Conservation (phyloP, 768 basidiomycete genomes). For the Grammothele lineata region DNA sequence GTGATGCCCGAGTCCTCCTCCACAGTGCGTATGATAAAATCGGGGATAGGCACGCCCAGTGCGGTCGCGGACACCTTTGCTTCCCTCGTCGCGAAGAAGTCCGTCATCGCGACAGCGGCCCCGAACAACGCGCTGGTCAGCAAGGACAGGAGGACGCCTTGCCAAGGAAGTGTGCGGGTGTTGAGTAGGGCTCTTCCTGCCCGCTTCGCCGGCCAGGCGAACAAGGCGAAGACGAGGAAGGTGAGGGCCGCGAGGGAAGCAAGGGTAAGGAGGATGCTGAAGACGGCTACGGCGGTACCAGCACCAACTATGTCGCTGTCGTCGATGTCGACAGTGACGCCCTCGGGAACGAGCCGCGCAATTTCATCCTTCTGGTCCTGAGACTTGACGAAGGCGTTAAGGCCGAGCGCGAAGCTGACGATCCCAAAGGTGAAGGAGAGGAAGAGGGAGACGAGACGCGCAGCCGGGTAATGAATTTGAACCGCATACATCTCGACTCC, state of each 20-base stretch:
- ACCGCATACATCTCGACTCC: conserved; percentile 7
- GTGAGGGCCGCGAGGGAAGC: conserved; percentile 20
- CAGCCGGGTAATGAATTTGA: conserved; percentile 3
- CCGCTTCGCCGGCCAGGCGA: background rate
- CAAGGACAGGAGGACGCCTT: conserved; percentile 37
- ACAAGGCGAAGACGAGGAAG: conserved; percentile 29
- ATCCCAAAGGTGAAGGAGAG: conserved; percentile 27
- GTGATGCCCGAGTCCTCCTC: conserved; percentile 37
- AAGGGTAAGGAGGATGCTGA: conserved; percentile 22
- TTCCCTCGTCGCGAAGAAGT: conserved; percentile 41
- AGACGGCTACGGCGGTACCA: conserved; percentile 32
- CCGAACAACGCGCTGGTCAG: conserved; percentile 45
- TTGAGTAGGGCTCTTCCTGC: conserved; percentile 9
- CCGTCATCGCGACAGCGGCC: conserved; percentile 42
- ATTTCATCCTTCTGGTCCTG: too few species aligned
- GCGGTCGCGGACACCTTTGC: conserved; percentile 43
- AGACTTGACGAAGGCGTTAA: too few species aligned
- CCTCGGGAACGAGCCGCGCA: conserved; percentile 29
- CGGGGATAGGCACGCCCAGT: conserved; percentile 33
- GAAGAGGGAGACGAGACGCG: conserved; percentile 25
- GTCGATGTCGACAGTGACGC: conserved; percentile 34
- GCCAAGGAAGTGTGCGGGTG: conserved; percentile 30
- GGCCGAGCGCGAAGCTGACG: conserved; percentile 25
- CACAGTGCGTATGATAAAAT: conserved; percentile 30
- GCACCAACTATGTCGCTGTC: conserved; percentile 24